Evolutionary conservation across 2,329 filamentous ascomycete genomes (phyloP).

Genomic region (Phialemoniopsis sp.): DNA sequence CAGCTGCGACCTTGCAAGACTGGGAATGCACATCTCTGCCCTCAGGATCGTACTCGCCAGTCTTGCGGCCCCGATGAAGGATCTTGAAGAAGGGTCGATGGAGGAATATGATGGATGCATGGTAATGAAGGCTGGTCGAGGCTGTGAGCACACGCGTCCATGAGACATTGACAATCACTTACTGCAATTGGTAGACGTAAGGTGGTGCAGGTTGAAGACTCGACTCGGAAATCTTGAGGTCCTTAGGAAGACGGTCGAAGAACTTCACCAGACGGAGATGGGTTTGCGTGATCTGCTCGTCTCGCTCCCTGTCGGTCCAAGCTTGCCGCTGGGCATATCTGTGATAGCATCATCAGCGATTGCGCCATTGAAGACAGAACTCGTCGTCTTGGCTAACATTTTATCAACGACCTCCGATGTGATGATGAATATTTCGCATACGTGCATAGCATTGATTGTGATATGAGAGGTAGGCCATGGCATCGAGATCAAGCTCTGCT

Average conservation of each 20-base stretch:
- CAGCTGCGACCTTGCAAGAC: neutral
- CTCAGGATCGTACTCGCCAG: neutral
- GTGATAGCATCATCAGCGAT: too few species aligned
- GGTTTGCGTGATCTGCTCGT: neutral
- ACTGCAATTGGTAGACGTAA: neutral
- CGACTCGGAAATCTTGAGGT: neutral
- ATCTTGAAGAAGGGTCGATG: neutral
- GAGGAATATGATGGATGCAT: neutral
- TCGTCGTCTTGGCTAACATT: too few species aligned
- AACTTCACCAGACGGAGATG: neutral
- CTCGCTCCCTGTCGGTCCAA: neutral
- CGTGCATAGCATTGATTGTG: neutral
- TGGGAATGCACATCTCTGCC: neutral
- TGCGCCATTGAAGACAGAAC: too few species aligned
- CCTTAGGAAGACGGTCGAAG: too few species aligned
- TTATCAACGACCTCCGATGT: neutral
- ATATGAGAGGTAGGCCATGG: neutral
- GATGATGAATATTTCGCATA: neutral
- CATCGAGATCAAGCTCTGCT: too few species aligned
- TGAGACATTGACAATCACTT: too few species aligned
- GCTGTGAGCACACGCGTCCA: too few species aligned
- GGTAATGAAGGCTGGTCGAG: conserved; percentile 1
- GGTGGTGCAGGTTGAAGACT: neutral
- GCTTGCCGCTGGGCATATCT: neutral
- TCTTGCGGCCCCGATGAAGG: neutral